A percentile compares a stretch with the other conserved stretches of the same genome.
Conservation (phyloP, 352 stramenopile species). For the Globisporangium abappressorium region DNA sequence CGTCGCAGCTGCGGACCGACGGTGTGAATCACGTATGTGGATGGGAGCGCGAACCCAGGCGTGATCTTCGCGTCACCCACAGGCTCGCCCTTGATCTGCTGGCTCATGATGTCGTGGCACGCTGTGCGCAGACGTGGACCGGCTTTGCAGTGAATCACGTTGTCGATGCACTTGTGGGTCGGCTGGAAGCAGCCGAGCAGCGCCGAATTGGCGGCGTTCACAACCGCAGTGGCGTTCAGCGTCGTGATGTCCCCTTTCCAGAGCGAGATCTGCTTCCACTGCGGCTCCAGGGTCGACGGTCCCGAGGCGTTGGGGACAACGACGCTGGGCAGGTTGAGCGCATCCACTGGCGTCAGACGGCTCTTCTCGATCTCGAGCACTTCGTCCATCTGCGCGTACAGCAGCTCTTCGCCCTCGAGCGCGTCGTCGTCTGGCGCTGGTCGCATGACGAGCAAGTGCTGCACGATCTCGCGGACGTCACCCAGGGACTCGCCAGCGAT, state of each 20-base stretch:
- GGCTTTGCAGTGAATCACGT: slow-evolving; percentile 64
- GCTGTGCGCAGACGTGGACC: slow-evolving; percentile 51
- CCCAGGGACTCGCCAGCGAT: slow-evolving; percentile 31
- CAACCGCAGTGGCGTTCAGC: slow-evolving; percentile 54
- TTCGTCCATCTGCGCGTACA: slow-evolving; percentile 26
- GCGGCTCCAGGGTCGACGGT: background rate
- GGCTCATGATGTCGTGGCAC: slow-evolving; percentile 48
- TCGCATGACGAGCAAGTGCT: slow-evolving; percentile 48
- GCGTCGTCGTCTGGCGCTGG: slow-evolving; percentile 29
- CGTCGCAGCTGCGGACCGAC: slow-evolving; percentile 52
- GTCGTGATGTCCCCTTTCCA: slow-evolving; percentile 73
- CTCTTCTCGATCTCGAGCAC: slow-evolving; percentile 21
- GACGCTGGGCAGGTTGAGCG: slow-evolving; percentile 15
- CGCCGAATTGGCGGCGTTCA: slow-evolving; percentile 63
- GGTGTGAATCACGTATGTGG: slow-evolving; percentile 56
- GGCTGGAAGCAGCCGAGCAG: slow-evolving; percentile 74
- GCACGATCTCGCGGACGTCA: slow-evolving; percentile 48
- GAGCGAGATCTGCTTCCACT: slow-evolving; percentile 39
- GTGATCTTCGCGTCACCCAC: slow-evolving; percentile 57
- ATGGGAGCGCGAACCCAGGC: slow-evolving; percentile 43
- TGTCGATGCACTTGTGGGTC: slow-evolving; percentile 70
- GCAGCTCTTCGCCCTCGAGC: slow-evolving; percentile 26
- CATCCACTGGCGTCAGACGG: slow-evolving; percentile 23
- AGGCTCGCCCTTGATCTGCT: slow-evolving; percentile 35
- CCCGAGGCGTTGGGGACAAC: background rate